phyloP scores from a whole-genome alignment of 257 asterid genomes.

The Petunia axillaris region DNA sequence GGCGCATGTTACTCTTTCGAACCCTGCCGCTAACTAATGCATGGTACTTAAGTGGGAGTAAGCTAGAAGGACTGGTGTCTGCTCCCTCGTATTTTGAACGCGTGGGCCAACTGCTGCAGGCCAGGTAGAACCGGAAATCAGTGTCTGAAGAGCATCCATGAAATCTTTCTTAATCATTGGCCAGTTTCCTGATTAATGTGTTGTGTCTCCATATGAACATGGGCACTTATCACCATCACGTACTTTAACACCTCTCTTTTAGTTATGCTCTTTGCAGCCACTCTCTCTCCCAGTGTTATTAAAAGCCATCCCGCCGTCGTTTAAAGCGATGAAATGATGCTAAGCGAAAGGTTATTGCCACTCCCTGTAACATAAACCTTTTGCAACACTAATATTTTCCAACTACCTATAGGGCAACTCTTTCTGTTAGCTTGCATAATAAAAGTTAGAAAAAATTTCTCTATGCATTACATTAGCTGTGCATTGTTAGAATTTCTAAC shows the following conservation, averaged over 20 bases:
- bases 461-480: neutral
- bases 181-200: neutral
- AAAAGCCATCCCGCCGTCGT: too few species aligned
- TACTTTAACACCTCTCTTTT: neutral
- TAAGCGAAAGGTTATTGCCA: too few species aligned
- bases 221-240: neutral
- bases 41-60: neutral
- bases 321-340: too few species aligned
- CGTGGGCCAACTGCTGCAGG: neutral
- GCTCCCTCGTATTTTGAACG: neutral
- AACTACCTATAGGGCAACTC: neutral
- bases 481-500: neutral
- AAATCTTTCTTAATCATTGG: neutral
- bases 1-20: neutral
- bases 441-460: neutral
- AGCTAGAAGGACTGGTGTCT: neutral
- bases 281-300: neutral
- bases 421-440: neutral
- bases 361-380: constrained; percentile 3
- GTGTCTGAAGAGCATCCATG: constrained; percentile 6
- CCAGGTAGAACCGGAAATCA: neutral
- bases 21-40: neutral
- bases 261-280: neutral
- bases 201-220: neutral
- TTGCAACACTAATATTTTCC: constrained; percentile 3